These are phyloP conservation scores for Lipomyces orientalis DNA, from an alignment of 805 yeast species.

Conservation along the genomic window DNA sequence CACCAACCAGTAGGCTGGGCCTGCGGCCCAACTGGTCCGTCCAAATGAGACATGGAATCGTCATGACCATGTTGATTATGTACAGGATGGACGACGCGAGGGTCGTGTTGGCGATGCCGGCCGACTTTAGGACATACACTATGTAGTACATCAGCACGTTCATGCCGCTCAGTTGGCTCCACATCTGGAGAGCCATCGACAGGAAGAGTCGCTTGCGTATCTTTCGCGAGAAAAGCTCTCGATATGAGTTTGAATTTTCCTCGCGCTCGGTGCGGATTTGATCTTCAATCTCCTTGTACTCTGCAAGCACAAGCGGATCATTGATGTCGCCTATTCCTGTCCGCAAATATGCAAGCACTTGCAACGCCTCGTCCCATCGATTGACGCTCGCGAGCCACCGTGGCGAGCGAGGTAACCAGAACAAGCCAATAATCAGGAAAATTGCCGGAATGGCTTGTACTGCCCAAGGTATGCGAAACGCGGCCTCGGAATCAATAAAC, in stretches of 20 bases:
- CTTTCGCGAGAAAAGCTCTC: not conserved
- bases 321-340: conserved; percentile 16
- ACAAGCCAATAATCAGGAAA: conserved; percentile 52
- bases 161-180: conserved; percentile 48
- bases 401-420: conserved; percentile 49
- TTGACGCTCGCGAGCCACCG: conserved; percentile 55
- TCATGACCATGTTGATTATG: conserved; percentile 49
- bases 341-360: conserved; percentile 21
- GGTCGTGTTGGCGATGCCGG: conserved; percentile 56
- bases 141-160: conserved; percentile 56
- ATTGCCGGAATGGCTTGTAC: conserved; percentile 59
- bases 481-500: conserved; percentile 51
- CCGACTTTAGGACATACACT: conserved; percentile 52
- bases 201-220: conserved; percentile 48
- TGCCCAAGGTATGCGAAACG: conserved; percentile 72
- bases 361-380: conserved; percentile 50
- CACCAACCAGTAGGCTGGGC: conserved; percentile 62
- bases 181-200: conserved; percentile 38
- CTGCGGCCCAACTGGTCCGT: conserved; percentile 72
- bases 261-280: conserved; percentile 16
- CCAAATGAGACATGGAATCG: conserved; percentile 47
- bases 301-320: conserved; percentile 31
- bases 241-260: conserved; percentile 1
- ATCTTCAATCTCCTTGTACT: conserved; percentile 24
- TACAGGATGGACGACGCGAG: conserved; percentile 52